phyloP scores from a whole-genome alignment of 371 early-diverging fungal genomes.

The Choanephora cucurbitarum region DNA sequence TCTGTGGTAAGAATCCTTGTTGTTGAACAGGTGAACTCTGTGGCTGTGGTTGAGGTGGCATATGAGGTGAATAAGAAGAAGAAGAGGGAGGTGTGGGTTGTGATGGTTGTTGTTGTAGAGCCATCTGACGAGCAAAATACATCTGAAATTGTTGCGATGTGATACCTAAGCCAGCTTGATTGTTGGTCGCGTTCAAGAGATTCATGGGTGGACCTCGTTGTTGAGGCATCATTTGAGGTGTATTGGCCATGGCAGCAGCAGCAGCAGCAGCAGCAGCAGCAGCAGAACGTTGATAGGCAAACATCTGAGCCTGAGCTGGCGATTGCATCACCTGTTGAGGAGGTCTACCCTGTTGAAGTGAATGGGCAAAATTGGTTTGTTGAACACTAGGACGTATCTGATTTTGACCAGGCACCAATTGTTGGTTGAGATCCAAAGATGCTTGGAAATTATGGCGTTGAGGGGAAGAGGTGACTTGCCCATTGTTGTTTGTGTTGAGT shows the following conservation, averaged over 20 bases:
- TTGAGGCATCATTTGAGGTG: slow-evolving; percentile 8
- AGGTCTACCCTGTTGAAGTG: slow-evolving; percentile 30
- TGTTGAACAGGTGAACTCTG: slow-evolving; percentile 4
- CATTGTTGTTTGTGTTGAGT: slow-evolving; percentile 18
- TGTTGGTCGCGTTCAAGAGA: slow-evolving; percentile 21
- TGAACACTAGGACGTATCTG: slow-evolving; percentile 29
- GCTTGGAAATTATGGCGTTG: slow-evolving; percentile 16
- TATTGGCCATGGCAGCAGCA: slow-evolving; percentile 16
- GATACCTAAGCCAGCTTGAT: slow-evolving; percentile 22
- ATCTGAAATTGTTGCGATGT: slow-evolving; percentile 41
- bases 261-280: slow-evolving; percentile 19
- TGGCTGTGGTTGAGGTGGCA: slow-evolving; percentile 8
- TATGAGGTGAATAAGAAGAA: slow-evolving; percentile 13
- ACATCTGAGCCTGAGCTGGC: slow-evolving; percentile 28
- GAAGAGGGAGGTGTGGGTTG: too few relatives aligned
- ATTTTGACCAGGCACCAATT: slow-evolving; percentile 19
- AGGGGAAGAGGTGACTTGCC: slow-evolving; percentile 50
- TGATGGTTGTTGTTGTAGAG: slow-evolving; percentile 29
- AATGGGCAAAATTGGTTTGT: slow-evolving; percentile 5
- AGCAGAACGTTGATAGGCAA: slow-evolving; percentile 33
- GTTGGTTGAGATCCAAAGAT: slow-evolving; percentile 26
- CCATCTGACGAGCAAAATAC: slow-evolving; percentile 39
- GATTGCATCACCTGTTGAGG: slow-evolving; percentile 28
- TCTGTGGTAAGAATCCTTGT: slow-evolving; percentile 2
- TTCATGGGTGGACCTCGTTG: slow-evolving; percentile 22